phyloP scores from a whole-genome alignment of 2,329 filamentous ascomycete species.

The Cadophora luteo-olivacea region DNA sequence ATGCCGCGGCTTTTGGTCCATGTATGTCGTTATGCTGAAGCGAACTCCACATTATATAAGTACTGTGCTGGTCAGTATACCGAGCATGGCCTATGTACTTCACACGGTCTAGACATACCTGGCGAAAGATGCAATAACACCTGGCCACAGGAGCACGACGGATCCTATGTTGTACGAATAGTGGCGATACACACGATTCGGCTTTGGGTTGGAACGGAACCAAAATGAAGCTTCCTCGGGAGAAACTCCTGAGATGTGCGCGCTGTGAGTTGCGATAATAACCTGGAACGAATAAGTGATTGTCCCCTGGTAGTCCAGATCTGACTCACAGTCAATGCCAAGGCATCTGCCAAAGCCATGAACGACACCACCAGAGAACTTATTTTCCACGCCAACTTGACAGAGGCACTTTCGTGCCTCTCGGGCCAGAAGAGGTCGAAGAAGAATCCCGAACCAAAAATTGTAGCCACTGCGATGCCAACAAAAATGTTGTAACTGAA shows the following conservation, averaged over 20 bases:
- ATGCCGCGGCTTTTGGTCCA: constrained; percentile 40
- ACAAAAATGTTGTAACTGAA: constrained; percentile 65
- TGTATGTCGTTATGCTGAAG: constrained; percentile 45
- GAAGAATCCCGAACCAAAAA: constrained; percentile 66
- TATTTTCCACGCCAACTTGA: constrained; percentile 60
- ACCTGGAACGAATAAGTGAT: constrained; percentile 37
- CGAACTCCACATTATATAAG: constrained; percentile 46
- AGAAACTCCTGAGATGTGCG: constrained; percentile 51
- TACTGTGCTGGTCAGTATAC: constrained; percentile 31
- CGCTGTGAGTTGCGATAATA: constrained; percentile 55
- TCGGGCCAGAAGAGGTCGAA: constrained; percentile 68
- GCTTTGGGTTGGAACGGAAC: constrained; percentile 45
- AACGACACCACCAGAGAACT: constrained; percentile 55
- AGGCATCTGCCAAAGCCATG: constrained; percentile 54
- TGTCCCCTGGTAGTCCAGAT: background rate
- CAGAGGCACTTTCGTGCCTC: constrained; percentile 53
- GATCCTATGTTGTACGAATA: constrained; percentile 58
- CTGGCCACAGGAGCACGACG: constrained; percentile 60
- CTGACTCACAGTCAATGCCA: constrained; percentile 52
- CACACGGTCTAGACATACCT: constrained; percentile 46
- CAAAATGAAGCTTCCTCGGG: constrained; percentile 41
- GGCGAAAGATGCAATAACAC: constrained; percentile 54
- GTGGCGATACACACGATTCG: constrained; percentile 52
- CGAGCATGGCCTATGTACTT: background rate
- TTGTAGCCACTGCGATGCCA: constrained; percentile 61